phyloP scores from a whole-genome alignment of 2,329 filamentous ascomycete species.

The Cadophora sp. region DNA sequence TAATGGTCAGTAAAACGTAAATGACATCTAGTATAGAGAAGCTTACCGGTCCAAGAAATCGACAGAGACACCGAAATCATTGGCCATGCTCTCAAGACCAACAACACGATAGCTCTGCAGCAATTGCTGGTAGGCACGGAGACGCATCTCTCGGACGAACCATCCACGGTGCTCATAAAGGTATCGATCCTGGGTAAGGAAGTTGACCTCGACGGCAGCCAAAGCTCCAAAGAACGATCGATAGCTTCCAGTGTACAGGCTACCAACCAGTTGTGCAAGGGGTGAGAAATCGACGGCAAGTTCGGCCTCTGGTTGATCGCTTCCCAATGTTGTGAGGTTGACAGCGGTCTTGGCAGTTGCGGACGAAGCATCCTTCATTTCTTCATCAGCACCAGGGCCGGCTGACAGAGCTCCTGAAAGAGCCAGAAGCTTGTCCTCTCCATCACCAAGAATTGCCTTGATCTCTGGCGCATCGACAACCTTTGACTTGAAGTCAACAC shows the following conservation, averaged over 20 bases:
- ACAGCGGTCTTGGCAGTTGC: conserved; percentile 72
- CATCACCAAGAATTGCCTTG: conserved; percentile 91
- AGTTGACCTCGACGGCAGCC: conserved; percentile 88
- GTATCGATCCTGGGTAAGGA: conserved; percentile 93
- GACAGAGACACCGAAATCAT: conserved; percentile 94
- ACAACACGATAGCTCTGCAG: conserved; percentile 97
- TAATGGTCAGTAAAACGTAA: conserved; percentile 26
- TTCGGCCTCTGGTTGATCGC: conserved; percentile 79
- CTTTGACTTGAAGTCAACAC: conserved; percentile 98
- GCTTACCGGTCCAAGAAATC: conserved; percentile 93
- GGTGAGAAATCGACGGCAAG: conserved; percentile 87
- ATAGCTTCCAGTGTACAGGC: conserved; percentile 93
- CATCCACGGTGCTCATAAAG: conserved; percentile 94
- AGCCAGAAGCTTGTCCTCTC: conserved; percentile 85
- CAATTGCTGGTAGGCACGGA: conserved; percentile 95
- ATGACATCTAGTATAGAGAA: background rate
- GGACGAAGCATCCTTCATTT: conserved; percentile 68
- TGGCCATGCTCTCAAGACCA: conserved; percentile 95
- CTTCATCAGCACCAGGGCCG: conserved; percentile 81
- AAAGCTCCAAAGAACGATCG: conserved; percentile 91
- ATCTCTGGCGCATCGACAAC: conserved; percentile 98
- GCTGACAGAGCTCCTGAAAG: conserved; percentile 82
- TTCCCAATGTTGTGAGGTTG: conserved; percentile 84
- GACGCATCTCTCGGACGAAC: conserved; percentile 98
- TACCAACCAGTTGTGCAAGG: conserved; percentile 85